Conservation (phyloP, 164 flowering plant species). For the Umbilicus rupestris region DNA sequence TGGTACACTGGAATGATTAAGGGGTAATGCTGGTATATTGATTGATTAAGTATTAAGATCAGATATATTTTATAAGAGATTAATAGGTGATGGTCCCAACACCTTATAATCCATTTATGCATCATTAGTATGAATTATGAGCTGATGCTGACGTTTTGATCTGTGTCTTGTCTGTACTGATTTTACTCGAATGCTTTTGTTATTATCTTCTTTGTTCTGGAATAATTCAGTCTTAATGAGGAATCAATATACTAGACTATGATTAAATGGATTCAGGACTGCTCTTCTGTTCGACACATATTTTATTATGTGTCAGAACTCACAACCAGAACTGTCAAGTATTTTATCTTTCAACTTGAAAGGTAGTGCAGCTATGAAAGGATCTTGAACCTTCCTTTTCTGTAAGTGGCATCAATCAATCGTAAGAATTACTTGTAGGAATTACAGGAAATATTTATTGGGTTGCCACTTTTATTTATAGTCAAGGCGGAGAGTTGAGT, state of each 20-base stretch:
- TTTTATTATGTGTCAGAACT: not conserved
- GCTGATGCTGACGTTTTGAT: conserved; percentile 4
- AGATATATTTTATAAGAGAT: not conserved
- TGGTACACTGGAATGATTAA: not conserved
- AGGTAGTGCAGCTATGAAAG: not conserved
- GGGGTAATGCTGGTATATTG: not conserved
- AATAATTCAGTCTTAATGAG: conserved; percentile 1
- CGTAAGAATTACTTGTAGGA: not conserved
- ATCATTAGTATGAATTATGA: conserved; percentile 3
- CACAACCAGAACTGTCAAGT: not conserved
- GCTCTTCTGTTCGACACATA: not conserved
- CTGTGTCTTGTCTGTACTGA: not conserved
- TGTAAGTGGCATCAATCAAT: not conserved
- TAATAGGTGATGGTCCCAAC: not conserved
- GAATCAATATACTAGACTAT: not conserved
- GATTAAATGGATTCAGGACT: too few relatives aligned
- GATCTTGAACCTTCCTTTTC: too few relatives aligned
- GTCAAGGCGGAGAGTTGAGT: not conserved
- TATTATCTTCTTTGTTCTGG: not conserved
- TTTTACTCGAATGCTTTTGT: not conserved
- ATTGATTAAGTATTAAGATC: not conserved
- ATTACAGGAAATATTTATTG: not conserved
- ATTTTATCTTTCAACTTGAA: not conserved
- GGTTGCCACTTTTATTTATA: not conserved
- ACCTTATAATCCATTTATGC: not conserved